Evolutionary conservation across 495 filamentous ascomycete genomes (phyloP), one percentile per base, ranked within the genome.

Genomic region (Daldinia decipiens): DNA sequence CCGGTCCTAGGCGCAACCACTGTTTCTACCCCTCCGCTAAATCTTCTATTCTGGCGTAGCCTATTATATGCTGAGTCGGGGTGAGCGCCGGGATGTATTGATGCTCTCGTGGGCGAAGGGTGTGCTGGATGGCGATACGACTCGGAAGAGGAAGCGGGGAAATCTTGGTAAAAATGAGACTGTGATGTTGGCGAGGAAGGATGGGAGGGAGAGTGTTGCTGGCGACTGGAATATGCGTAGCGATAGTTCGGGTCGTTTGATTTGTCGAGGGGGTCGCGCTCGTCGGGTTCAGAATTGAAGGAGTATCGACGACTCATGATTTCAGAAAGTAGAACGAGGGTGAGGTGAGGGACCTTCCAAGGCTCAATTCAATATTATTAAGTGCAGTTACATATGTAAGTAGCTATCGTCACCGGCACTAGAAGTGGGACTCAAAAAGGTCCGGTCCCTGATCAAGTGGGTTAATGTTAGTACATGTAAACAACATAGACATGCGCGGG

Each of bases 11-110:
- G 19, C 8, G 43, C 43, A 4, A 24, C 19, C 2, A 12, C 47
- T 38, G 19, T 76, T 57, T 51, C 68, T 57, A 34, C 72, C 19
- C 39, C 76, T 71, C 76, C 74, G 62, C 77, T 81, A 67, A 76
- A 71, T 63, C 79, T 60, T 59, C 80, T 66, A 62, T 78, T 77
- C 13, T 79, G 70, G 54, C 80, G 78, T 55, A 83, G 71, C 59
- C 73, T 74, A 58, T 79, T 76, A 65, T 82, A 84, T 13, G 81
- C 57, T 24, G 81, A 80, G 34, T 82, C 81, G 29, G 82, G 81
- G 65, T 82, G 84, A 45, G 78, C 78, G 24, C 78, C 68, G 7
- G 82, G 78, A 5, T 72, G 71, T 31, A 36, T 51, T 40, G 62
- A 59, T 50, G 70, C 38, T 32, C 19, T 45, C n/a, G 77, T 39